Conservation (phyloP, 257 asterid species). For the Jasminum sambac region DNA sequence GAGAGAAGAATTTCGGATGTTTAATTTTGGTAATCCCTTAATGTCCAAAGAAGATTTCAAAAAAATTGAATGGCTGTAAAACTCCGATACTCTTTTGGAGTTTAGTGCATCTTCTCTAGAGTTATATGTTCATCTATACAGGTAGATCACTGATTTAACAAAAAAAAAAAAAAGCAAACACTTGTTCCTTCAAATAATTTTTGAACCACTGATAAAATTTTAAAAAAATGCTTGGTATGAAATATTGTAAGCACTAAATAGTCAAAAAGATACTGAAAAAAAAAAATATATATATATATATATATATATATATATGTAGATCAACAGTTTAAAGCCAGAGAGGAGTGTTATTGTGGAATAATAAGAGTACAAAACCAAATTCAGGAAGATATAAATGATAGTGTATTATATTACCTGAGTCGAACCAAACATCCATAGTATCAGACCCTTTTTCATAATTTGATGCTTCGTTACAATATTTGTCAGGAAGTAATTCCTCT, state of each 20-base stretch:
- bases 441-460: constrained; percentile 80
- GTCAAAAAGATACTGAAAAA: background rate
- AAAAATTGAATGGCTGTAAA: background rate
- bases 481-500: constrained; percentile 92
- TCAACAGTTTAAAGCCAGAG: background rate
- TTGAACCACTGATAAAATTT: background rate
- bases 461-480: constrained; percentile 72
- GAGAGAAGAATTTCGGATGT: constrained; percentile 16
- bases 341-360: background rate
- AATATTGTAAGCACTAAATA: background rate
- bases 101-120: background rate
- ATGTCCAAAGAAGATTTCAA: background rate
- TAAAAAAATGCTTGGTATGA: background rate
- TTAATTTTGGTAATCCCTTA: background rate
- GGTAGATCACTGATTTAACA: background rate
- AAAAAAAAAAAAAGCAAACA: too few species aligned
- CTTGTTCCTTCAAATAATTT: background rate
- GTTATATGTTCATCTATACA: background rate
- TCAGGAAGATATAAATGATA: constrained; percentile 10
- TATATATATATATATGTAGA: too few species aligned
- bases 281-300: too few species aligned
- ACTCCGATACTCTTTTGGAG: background rate
- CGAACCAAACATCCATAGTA: constrained; percentile 99
- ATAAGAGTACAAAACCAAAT: constrained; percentile 2
- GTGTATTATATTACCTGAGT: constrained; percentile 61